phyloP scores from a whole-genome alignment of 257 asterid species.

The Salvia splendens region DNA sequence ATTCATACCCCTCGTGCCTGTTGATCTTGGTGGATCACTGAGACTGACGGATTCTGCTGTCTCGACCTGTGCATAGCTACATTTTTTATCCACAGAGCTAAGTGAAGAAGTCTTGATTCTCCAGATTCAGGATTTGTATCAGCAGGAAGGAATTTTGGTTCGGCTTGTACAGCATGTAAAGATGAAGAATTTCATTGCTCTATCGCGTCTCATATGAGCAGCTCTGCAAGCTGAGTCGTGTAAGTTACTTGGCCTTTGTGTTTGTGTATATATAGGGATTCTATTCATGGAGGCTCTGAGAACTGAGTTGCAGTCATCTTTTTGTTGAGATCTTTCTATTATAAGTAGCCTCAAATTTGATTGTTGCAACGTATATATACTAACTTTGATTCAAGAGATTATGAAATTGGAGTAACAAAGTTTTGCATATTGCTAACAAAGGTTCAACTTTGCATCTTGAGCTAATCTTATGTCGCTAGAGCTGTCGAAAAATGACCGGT shows the following conservation, averaged over 20 bases:
- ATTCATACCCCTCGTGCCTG: slow-evolving; percentile 92
- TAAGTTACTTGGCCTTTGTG: slow-evolving; percentile 16
- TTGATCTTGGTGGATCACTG: slow-evolving; percentile 85
- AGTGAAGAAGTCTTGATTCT: slow-evolving; percentile 26
- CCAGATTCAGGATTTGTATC: slow-evolving; percentile 29
- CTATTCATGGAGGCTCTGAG: slow-evolving; percentile 6
- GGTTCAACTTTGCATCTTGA: too few species aligned
- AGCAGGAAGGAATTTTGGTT: slow-evolving; percentile 24
- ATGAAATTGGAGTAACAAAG: background rate
- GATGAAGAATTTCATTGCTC: slow-evolving; percentile 16
- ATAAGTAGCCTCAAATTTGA: background rate
- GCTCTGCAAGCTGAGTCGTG: slow-evolving; percentile 23
- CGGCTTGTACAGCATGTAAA: slow-evolving; percentile 35
- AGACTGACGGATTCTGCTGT: slow-evolving; percentile 50
- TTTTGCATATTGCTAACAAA: background rate
- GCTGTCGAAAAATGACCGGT: too few species aligned
- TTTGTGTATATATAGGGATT: slow-evolving; percentile 1
- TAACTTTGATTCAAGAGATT: background rate
- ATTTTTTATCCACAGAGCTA: slow-evolving; percentile 20
- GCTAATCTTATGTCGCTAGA: too few species aligned
- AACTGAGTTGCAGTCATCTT: background rate
- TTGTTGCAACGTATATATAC: background rate
- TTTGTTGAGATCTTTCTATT: background rate
- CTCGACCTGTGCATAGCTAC: slow-evolving; percentile 36
- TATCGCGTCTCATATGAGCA: slow-evolving; percentile 1